A percentile compares a stretch with the other conserved stretches of the same genome.
These are phyloP conservation scores for Gnomoniopsis smithogilvyi DNA, from an alignment of 2,329 filamentous ascomycete genomes.

Conservation along the genomic window DNA sequence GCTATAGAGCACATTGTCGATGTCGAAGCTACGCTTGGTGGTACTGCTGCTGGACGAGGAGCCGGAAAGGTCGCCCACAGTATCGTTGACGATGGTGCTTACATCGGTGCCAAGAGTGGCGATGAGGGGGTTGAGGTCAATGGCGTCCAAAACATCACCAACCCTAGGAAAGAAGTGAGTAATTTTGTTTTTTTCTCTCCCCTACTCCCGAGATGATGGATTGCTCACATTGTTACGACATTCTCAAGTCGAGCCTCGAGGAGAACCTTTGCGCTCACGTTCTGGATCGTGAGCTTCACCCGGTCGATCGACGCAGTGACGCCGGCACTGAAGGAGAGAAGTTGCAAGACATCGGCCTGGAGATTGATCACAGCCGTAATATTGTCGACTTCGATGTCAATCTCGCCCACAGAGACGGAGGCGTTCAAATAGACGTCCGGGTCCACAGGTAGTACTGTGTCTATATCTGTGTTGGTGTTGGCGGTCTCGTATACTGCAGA, in stretches of 20 bases:
- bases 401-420: conserved; percentile 53
- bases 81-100: conserved; percentile 43
- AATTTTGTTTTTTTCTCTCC: too few relatives aligned
- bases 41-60: conserved; percentile 16
- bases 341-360: conserved; percentile 54
- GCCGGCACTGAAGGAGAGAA: conserved; percentile 59
- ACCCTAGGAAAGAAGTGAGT: conserved; percentile 27
- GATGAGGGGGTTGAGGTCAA: conserved; percentile 59
- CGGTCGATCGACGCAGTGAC: conserved; percentile 57
- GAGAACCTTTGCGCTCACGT: conserved; percentile 55
- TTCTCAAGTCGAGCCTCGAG: conserved; percentile 60
- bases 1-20: conserved; percentile 45
- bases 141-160: conserved; percentile 52
- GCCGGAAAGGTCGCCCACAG: conserved; percentile 25
- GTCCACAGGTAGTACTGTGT: conserved; percentile 38
- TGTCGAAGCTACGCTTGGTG: conserved; percentile 18
- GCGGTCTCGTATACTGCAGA: conserved; percentile 52
- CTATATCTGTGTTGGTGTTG: conserved; percentile 39
- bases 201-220: too few relatives aligned
- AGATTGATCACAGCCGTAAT: conserved; percentile 60
- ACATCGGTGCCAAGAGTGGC: conserved; percentile 51
- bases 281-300: conserved; percentile 54
- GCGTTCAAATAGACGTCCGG: conserved; percentile 62
- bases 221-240: conserved; percentile 48
- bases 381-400: conserved; percentile 56